Base-by-base conservation (phyloP, 495 filamentous ascomycete genomes). In the Penicillium subrubescens region DNA sequence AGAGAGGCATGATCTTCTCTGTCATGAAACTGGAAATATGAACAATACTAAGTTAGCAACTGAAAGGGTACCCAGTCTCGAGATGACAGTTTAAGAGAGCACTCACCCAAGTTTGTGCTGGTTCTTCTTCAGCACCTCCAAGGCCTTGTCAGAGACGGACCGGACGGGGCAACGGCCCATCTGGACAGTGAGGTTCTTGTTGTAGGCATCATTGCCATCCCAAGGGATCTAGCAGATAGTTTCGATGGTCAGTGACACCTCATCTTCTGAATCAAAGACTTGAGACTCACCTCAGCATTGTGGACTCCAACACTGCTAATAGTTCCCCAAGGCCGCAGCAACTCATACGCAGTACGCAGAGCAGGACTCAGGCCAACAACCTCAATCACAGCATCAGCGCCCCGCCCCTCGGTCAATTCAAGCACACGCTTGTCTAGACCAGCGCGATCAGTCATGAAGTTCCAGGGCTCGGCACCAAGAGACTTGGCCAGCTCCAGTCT, bases 161-260 rank as follows among this genome's bases (percentile, higher is more conserved):
- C 92, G 82, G 12, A 99, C 95, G 8, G 94, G 94, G 74, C 95
- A 99, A 58, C 95, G 84, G 35, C 94, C 95, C 88, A 97, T 97
- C 70, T 97, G 92, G n/a, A 97, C 71, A 57, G 85, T 88, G 63
- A 97, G 63, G 71, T 97, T 99, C 81, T 97, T 97, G 51, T 86
- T 85, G 73, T 97, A 97, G 15, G 90, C 93, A 70, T 97, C 86
- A 64, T 82, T 86, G 10, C 92, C 93, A 52, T 79, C 86, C 87
- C 94, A 96, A 15, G 94, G 93, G 66, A 97, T 93, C 87, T 92
- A 60, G 7, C 4, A 39, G 11, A 29, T 34, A 25, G 11, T n/a
- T 5, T 12, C 56, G 21, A 59, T 57, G 33, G n/a, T 50, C 23
- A 61, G 27, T 35, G 51, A 14, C 8, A 17, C n/a, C 17, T 17